phyloP scores from a whole-genome alignment of 495 filamentous ascomycete genomes.

The Halenospora varia region DNA sequence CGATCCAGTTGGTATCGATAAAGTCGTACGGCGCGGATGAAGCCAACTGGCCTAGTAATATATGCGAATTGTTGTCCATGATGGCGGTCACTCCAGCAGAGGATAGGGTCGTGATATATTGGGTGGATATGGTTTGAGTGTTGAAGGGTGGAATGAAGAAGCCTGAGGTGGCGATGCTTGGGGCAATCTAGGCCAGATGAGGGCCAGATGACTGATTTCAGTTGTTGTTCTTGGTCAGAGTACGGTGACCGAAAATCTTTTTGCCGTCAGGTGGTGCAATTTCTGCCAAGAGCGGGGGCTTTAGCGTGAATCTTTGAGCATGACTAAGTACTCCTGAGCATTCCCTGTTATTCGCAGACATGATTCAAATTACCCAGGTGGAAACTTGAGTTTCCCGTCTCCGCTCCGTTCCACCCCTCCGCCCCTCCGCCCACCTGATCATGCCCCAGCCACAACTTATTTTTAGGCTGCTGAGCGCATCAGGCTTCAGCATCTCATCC shows the following conservation, averaged over 20 bases:
- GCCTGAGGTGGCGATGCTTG: background rate
- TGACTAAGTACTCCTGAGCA: no score
- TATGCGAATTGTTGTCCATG: background rate
- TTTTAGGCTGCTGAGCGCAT: background rate
- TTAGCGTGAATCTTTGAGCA: no score
- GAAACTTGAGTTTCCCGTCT: no score
- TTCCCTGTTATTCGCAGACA: no score
- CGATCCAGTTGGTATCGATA: constrained; percentile 1
- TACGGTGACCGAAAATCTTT: background rate
- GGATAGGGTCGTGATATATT: background rate
- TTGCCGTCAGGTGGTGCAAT: background rate
- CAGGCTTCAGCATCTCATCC: background rate
- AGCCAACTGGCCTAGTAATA: background rate
- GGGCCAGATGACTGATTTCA: background rate
- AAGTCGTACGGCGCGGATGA: background rate
- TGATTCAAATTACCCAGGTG: no score
- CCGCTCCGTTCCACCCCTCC: no score
- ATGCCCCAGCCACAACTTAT: background rate
- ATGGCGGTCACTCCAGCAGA: background rate
- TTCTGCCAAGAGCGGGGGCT: no score
- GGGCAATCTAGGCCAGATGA: background rate
- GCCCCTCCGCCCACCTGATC: no score
- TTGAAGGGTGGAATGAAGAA: background rate
- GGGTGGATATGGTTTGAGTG: background rate
- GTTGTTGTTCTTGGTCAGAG: background rate